Evolutionary conservation across 2,329 filamentous ascomycete genomes (phyloP).

Genomic region (Monilinia polystroma): DNA sequence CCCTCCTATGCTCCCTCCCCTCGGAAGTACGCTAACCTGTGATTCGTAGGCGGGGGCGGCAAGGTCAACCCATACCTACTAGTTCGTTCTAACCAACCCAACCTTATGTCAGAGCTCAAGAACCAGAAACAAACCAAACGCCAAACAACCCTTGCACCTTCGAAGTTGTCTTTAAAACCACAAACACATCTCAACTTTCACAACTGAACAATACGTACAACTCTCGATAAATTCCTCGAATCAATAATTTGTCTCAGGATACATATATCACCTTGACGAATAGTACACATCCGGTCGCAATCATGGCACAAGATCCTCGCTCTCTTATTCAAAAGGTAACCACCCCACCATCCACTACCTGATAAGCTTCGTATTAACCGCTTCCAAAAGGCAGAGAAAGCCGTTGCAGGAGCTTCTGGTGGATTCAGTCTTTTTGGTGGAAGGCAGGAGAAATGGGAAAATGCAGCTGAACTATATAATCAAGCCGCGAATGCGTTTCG

Average conservation of each 20-base stretch:
- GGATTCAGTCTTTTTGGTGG: constrained; percentile 92
- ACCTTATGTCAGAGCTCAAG: constrained; percentile 11
- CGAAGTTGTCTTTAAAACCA: constrained; percentile 8
- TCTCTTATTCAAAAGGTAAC: constrained; percentile 74
- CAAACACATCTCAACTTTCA: constrained; percentile 24
- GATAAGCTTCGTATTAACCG: constrained; percentile 27
- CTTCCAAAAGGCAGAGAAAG: constrained; percentile 75
- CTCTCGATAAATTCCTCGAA: constrained; percentile 39
- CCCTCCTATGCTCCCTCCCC: neutral
- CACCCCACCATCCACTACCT: constrained; percentile 37
- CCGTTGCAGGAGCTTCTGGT: constrained; percentile 67
- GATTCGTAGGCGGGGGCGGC: constrained; percentile 1
- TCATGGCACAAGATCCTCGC: constrained; percentile 75
- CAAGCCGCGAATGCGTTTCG: constrained; percentile 91
- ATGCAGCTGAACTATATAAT: constrained; percentile 81
- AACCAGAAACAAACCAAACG: neutral
- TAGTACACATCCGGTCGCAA: constrained; percentile 12
- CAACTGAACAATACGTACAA: constrained; percentile 56
- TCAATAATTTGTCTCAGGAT: neutral
- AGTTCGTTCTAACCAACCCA: neutral
- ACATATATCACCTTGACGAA: neutral
- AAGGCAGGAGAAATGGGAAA: constrained; percentile 82
- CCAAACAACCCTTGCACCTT: constrained; percentile 17
- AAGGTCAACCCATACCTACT: neutral
- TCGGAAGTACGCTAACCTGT: neutral